Evolutionary conservation across 164 flowering plant genomes (phyloP).

Genomic region (Nelumbo lutea): DNA sequence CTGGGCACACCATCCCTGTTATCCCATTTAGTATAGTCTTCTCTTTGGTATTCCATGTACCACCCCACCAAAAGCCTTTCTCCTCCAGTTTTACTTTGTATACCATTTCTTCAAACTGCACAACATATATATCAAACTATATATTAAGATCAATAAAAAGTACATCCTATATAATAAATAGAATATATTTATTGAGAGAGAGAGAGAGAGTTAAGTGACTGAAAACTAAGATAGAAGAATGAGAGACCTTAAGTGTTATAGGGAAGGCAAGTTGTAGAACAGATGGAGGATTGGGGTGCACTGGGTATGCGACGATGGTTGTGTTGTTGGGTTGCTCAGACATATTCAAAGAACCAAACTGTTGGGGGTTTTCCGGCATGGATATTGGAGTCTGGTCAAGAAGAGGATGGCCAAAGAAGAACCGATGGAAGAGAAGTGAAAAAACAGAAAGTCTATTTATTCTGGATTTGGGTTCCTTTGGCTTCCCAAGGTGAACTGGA

Average conservation of each 20-base stretch:
- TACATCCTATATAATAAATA: background rate
- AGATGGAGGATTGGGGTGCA: conserved; percentile 25
- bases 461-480: conserved; percentile 6
- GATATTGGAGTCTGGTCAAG: conserved; percentile 18
- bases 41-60: conserved; percentile 33
- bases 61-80: conserved; percentile 26
- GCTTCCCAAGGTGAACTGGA: conserved; percentile 25
- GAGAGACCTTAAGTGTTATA: conserved; percentile 55
- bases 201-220: background rate
- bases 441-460: background rate
- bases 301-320: conserved; percentile 34
- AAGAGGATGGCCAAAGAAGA: background rate
- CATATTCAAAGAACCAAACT: conserved; percentile 9
- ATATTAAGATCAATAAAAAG: background rate
- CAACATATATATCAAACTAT: background rate
- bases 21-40: conserved; percentile 72
- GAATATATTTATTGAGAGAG: background rate
- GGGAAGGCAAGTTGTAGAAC: conserved; percentile 32
- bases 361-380: conserved; percentile 18
- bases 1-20: conserved; percentile 70
- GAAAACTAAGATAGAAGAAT: background rate
- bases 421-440: background rate
- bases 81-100: conserved; percentile 61
- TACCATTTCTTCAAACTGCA: conserved; percentile 77
- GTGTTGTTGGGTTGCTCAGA: conserved; percentile 26